phyloP scores from a whole-genome alignment of 345 rosid species.

The Salix suchowensis region DNA sequence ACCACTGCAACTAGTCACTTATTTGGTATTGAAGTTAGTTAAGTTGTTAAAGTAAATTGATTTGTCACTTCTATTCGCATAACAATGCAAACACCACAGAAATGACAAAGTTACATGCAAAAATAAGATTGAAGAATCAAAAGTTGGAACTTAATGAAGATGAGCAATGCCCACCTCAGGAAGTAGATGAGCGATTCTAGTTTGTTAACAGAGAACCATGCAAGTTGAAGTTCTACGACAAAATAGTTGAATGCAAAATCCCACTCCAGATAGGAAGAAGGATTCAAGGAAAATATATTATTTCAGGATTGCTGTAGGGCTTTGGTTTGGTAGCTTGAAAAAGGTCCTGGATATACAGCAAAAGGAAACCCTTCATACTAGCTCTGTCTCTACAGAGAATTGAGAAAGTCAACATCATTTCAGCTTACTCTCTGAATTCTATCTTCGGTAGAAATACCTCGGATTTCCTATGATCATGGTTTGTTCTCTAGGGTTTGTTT shows the following conservation, averaged over 20 bases:
- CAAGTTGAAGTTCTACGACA: neutral
- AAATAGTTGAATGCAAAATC: neutral
- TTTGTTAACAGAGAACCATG: neutral
- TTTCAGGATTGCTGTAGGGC: neutral
- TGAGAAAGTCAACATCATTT: neutral
- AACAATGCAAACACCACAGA: neutral
- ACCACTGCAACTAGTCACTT: neutral
- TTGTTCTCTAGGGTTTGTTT: neutral
- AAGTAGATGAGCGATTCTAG: neutral
- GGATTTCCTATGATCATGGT: no score
- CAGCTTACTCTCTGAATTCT: neutral
- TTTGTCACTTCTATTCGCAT: neutral
- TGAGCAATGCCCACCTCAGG: neutral
- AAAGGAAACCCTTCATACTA: neutral
- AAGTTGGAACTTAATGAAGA: neutral
- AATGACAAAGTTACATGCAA: neutral
- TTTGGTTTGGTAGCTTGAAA: neutral
- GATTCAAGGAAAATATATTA: neutral
- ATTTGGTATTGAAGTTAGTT: neutral
- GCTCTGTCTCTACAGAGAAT: neutral
- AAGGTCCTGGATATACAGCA: neutral
- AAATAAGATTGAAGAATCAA: neutral
- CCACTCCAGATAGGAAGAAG: neutral
- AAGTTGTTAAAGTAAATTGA: neutral
- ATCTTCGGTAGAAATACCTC: neutral